Evolutionary conservation across 2,329 filamentous ascomycete genomes (phyloP), one percentile per base, ranked within the genome.

Genomic region (Paraconiothyrium brasiliense): DNA sequence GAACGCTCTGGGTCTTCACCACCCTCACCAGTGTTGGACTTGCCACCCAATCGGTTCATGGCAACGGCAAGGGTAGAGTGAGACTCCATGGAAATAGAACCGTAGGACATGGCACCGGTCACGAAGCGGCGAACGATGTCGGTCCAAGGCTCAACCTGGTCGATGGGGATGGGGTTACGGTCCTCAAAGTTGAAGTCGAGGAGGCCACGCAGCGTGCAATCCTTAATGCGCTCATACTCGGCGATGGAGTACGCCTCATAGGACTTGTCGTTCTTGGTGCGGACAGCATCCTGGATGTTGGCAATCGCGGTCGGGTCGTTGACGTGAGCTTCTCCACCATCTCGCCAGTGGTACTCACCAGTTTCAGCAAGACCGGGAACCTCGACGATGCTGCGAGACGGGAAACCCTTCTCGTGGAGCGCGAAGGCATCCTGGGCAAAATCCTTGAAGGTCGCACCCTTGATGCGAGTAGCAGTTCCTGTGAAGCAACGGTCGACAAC

Each of bases 21-120:
- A 86, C 94, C 94, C 82, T 98, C 94, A 74, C 94, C 94, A 54
- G 94, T 97, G 84, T 98, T 98, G 44, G 94, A 97, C 83, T 97
- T 98, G 73, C 94, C 94, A 44, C 94, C 94, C 44, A 98, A 87
- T 70, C 94, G 87, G 83, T 98, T 98, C 94, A 98, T 97, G 67
- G 94, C 94, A 59, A 98, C 90, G 68, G 94, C 94, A 52, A 98
- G 84, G 13, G 94, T 97, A 20, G 94, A 97, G 83, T 98, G 94
- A 57, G 94, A 94, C 79, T 98, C 94, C 93, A 97, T 97, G 6
- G 94, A 97, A 73, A 98, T 98, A 44, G 94, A 97, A 51, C 94
- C 94, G 76, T 98, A 98, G 2, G 94, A 98, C 94, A 98, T 98
- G 71, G 94, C 94, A 77, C 94, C 94, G 43, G 94, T 97, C 72